Base-by-base conservation (phyloP, 1,139 yeast genomes). In the Suhomyces anneliseae region DNA sequence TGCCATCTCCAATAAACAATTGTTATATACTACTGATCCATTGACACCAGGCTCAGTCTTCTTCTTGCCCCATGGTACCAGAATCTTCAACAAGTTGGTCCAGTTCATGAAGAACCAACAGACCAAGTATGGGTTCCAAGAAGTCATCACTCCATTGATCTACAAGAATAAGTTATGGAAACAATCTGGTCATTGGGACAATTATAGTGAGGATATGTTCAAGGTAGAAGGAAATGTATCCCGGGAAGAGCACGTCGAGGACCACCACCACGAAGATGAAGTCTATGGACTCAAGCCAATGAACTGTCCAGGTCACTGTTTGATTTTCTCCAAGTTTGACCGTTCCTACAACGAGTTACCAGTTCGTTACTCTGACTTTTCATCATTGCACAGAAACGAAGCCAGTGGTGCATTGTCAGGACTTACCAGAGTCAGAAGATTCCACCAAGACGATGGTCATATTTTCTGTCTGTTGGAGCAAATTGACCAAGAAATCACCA, bases 371-470 rank as follows among this genome's bases (percentile, higher is more conserved):
- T 89, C 96, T 10, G 99, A 95, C 68, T 93, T 92, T 60, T 90
- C 96, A 42, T 95, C 96, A 3, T 71, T 95, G 47, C 99, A 95
- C 68, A 80, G 99, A 67, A 95, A 95, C 63, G 99, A 95, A 67
- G 86, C 92, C 43, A 85, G 95, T 47, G 99, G 99, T 31, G 96
- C 99, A 1, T 76, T 95, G 40, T 82, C 96, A 2, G 99, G 99
- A 1, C 72, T 95, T 49, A 93, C 99, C 1, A 81, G 99, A 58
- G 97, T 95, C 8, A 80, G 99, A 54, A 82, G 97, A 56, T 95
- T 95, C 75, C 99, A 95, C 65, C 99, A 95, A 69, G 99, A 95
- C 64, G 99, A 95, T 65, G 99, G 97, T 9, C 99, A 95, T 62
- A 93, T 95, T 39, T 95, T 95, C 70, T 95, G 99, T 66, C 83